phyloP scores from a whole-genome alignment of 176 grass and related monocot genomes.

The Oryza coarctata region DNA sequence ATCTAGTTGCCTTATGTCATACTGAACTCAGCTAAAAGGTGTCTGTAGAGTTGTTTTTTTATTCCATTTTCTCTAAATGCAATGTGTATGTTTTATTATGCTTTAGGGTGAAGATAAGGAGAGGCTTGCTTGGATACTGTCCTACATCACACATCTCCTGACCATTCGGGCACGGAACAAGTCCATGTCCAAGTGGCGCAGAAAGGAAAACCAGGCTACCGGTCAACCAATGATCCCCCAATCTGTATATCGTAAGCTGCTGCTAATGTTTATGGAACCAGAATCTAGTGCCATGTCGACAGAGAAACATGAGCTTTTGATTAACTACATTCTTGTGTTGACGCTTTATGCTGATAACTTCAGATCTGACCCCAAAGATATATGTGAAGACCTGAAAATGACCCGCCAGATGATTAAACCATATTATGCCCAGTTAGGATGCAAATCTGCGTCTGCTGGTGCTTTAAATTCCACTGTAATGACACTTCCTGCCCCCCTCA shows the following conservation, averaged over 20 bases:
- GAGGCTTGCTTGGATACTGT: slow-evolving; percentile 71
- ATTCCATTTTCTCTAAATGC: slow-evolving; percentile 15
- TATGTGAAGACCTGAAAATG: slow-evolving; percentile 84
- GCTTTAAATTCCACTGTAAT: slow-evolving; percentile 16
- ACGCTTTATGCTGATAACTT: slow-evolving; percentile 84
- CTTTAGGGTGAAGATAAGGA: slow-evolving; percentile 63
- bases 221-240: slow-evolving; percentile 44
- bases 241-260: slow-evolving; percentile 50
- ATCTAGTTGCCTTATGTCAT: not conserved
- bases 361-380: slow-evolving; percentile 51
- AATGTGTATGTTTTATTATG: slow-evolving; percentile 12
- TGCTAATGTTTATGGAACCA: slow-evolving; percentile 54
- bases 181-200: slow-evolving; percentile 24
- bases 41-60: not conserved
- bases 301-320: slow-evolving; percentile 78
- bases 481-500: slow-evolving; percentile 67
- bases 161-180: slow-evolving; percentile 44
- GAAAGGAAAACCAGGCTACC: slow-evolving; percentile 17
- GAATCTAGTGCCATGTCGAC: slow-evolving; percentile 48
- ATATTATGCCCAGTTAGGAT: slow-evolving; percentile 82
- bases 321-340: slow-evolving; percentile 85
- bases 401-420: slow-evolving; percentile 49
- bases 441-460: slow-evolving; percentile 33
- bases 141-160: slow-evolving; percentile 84
- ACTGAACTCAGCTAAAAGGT: not conserved